phyloP scores from a whole-genome alignment of 768 basidiomycete genomes.

The Lactarius tabidus region DNA sequence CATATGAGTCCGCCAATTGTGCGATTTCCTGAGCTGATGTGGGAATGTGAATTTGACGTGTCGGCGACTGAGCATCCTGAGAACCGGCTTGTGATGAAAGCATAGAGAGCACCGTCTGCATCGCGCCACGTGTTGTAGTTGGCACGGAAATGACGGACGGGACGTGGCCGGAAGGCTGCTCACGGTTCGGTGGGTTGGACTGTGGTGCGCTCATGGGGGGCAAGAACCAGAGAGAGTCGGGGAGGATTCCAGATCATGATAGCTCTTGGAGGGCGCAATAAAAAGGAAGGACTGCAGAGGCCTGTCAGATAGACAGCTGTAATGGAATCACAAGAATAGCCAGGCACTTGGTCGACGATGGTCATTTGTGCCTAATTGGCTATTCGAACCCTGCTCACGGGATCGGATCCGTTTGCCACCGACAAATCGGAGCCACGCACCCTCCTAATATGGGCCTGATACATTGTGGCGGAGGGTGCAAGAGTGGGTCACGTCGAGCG shows the following conservation, averaged over 20 bases:
- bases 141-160: background rate
- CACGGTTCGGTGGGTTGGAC: background rate
- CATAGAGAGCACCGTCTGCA: background rate
- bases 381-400: background rate
- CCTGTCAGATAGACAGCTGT: constrained; percentile 5
- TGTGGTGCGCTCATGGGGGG: background rate
- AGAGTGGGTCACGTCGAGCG: background rate
- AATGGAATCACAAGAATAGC: constrained; percentile 6
- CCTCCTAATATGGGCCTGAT: background rate
- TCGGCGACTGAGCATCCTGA: background rate
- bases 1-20: background rate
- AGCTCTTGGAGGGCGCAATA: background rate
- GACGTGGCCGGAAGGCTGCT: background rate
- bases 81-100: background rate
- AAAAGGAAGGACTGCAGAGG: background rate
- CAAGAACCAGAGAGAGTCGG: background rate
- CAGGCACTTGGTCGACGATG: background rate
- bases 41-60: no score
- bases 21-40: background rate
- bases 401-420: background rate
- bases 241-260: background rate
- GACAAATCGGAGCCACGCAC: background rate
- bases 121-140: background rate
- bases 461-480: background rate
- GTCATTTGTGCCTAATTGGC: constrained; percentile 2